phyloP scores from a whole-genome alignment of 2,329 filamentous ascomycete genomes.

The Mycocentrospora acerina region DNA sequence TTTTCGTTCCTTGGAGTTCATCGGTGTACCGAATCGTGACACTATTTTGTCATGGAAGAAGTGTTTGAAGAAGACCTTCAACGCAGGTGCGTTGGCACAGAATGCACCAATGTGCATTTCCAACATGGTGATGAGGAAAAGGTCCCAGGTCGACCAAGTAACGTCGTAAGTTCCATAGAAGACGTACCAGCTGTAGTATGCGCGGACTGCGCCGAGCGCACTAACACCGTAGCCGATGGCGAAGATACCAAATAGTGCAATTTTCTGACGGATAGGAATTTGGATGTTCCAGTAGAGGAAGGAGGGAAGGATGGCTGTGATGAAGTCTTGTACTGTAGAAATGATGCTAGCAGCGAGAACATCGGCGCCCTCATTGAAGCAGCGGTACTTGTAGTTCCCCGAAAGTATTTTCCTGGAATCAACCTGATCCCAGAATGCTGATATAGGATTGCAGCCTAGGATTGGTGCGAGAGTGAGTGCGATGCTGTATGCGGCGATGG shows the following conservation, averaged over 20 bases:
- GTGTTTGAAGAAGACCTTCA: conserved; percentile 38
- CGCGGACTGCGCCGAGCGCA: conserved; percentile 23
- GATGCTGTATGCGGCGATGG: conserved; percentile 27
- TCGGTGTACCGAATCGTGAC: conserved; percentile 5
- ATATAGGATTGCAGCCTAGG: conserved; percentile 31
- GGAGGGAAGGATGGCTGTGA: conserved; percentile 34
- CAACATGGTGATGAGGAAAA: conserved; percentile 21
- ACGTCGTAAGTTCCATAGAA: conserved; percentile 35
- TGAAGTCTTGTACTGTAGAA: conserved; percentile 28
- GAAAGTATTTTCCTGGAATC: conserved; percentile 15
- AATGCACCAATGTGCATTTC: conserved; percentile 34
- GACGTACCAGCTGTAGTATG: conserved; percentile 29
- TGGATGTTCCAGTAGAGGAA: conserved; percentile 36
- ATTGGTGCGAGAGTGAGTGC: conserved; percentile 31
- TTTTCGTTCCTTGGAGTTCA: background rate
- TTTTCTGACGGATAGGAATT: conserved; percentile 30
- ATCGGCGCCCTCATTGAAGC: conserved; percentile 37
- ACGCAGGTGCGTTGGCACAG: conserved; percentile 33
- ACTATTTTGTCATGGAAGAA: conserved; percentile 28
- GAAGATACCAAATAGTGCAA: conserved; percentile 34
- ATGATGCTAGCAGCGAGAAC: conserved; percentile 30
- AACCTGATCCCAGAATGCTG: conserved; percentile 34
- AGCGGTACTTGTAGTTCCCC: conserved; percentile 28
- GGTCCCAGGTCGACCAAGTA: conserved; percentile 28
- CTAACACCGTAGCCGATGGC: conserved; percentile 34